A percentile compares a stretch with the other conserved stretches of the same genome.
Conservation (phyloP, 2,329 filamentous ascomycete genomes). For the Aspergillus novofumigatus region DNA sequence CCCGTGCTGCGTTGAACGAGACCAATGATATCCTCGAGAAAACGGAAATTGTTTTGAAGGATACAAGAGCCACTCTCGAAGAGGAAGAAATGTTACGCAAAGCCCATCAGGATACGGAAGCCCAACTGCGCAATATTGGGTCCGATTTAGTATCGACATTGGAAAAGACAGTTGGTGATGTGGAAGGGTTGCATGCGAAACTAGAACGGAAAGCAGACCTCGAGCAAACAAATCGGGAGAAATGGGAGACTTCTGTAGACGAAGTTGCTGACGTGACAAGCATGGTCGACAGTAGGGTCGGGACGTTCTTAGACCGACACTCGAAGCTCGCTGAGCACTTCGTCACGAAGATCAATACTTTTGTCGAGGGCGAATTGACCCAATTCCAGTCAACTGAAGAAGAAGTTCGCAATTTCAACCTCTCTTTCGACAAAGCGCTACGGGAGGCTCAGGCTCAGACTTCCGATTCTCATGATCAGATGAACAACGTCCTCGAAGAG, state of each 20-base stretch:
- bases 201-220: constrained; percentile 80
- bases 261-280: constrained; percentile 73
- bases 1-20: constrained; percentile 66
- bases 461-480: constrained; percentile 65
- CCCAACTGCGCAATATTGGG: constrained; percentile 68
- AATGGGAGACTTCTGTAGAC: constrained; percentile 72
- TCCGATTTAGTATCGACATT: constrained; percentile 73
- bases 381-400: constrained; percentile 66
- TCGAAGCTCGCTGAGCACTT: constrained; percentile 64
- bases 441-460: constrained; percentile 56
- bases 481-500: constrained; percentile 88
- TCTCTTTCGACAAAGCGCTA: constrained; percentile 64
- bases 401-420: constrained; percentile 66
- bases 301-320: constrained; percentile 69
- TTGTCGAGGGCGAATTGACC: constrained; percentile 70
- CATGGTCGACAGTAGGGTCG: constrained; percentile 71
- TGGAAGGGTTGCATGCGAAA: constrained; percentile 79
- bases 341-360: constrained; percentile 67
- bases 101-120: constrained; percentile 82
- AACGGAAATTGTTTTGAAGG: constrained; percentile 76
- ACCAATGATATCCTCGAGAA: constrained; percentile 80
- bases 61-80: constrained; percentile 69
- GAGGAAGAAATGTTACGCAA: constrained; percentile 77
- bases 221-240: constrained; percentile 70
- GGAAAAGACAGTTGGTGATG: constrained; percentile 71